Evolutionary conservation across 1,139 yeast species (phyloP).

Genomic region (Citeromyces hawaiiensis): DNA sequence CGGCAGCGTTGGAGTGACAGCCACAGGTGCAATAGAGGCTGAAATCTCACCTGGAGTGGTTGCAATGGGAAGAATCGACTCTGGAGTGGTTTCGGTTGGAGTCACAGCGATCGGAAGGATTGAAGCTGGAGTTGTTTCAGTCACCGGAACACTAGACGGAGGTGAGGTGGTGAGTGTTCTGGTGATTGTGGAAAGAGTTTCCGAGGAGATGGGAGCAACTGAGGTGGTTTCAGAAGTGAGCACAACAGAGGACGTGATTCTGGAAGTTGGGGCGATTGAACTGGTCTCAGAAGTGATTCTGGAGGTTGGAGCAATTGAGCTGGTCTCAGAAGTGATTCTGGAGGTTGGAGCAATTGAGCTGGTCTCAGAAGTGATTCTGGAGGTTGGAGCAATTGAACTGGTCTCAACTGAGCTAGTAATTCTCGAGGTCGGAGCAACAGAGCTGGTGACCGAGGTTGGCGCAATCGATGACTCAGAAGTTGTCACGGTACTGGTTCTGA

Average conservation of each 20-base stretch:
- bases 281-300: neutral
- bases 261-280: neutral
- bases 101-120: neutral
- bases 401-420: neutral
- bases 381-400: neutral
- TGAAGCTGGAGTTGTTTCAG: neutral
- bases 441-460: neutral
- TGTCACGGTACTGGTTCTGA: neutral
- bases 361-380: neutral
- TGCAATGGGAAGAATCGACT: neutral
- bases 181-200: neutral
- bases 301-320: neutral
- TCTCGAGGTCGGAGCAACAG: neutral
- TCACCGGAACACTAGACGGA: neutral
- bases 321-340: neutral
- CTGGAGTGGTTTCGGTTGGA: neutral
- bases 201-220: neutral
- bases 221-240: neutral
- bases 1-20: neutral
- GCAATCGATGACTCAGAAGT: neutral
- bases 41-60: neutral
- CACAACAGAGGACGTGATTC: too few relatives aligned
- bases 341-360: neutral
- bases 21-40: neutral
- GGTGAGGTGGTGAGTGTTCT: neutral